phyloP scores from a whole-genome alignment of 179 eudicot species.

The Kewa caespitosa region DNA sequence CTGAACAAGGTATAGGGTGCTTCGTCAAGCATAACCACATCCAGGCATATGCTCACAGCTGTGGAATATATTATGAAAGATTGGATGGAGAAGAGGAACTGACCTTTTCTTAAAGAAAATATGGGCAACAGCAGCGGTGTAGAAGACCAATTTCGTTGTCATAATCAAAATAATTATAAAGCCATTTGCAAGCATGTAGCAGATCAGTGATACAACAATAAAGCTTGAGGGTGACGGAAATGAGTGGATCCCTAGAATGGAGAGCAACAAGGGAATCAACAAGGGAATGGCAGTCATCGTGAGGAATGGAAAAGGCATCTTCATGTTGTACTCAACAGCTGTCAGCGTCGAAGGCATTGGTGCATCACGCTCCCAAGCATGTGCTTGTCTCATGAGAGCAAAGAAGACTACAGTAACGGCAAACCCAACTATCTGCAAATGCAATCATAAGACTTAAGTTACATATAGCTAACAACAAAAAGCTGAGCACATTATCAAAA shows the following conservation, averaged over 20 bases:
- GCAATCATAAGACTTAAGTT: conserved; percentile 12
- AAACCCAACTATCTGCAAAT: conserved; percentile 77
- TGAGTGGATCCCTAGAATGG: conserved; percentile 49
- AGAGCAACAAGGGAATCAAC: conserved; percentile 47
- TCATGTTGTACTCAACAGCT: conserved; percentile 83
- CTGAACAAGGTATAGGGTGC: no score
- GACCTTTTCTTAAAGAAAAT: conserved; percentile 79
- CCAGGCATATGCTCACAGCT: neutral
- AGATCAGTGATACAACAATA: conserved; percentile 57
- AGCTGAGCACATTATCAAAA: no score
- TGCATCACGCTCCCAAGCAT: conserved; percentile 83
- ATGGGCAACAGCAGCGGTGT: conserved; percentile 53
- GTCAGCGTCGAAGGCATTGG: conserved; percentile 84
- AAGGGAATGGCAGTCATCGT: conserved; percentile 53
- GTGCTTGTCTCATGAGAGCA: conserved; percentile 90
- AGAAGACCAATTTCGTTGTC: conserved; percentile 52
- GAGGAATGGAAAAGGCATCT: conserved; percentile 64
- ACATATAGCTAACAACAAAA: no score
- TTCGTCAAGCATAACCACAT: neutral
- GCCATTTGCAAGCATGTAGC: conserved; percentile 81
- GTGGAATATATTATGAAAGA: neutral
- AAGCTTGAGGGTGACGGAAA: conserved; percentile 64
- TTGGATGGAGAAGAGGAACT: conserved; percentile 24
- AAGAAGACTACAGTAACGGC: conserved; percentile 69
- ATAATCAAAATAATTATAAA: conserved; percentile 50